Conservation (phyloP, 225 moss, liverwort and hornwort species). For the Pleurozium schreberi region DNA sequence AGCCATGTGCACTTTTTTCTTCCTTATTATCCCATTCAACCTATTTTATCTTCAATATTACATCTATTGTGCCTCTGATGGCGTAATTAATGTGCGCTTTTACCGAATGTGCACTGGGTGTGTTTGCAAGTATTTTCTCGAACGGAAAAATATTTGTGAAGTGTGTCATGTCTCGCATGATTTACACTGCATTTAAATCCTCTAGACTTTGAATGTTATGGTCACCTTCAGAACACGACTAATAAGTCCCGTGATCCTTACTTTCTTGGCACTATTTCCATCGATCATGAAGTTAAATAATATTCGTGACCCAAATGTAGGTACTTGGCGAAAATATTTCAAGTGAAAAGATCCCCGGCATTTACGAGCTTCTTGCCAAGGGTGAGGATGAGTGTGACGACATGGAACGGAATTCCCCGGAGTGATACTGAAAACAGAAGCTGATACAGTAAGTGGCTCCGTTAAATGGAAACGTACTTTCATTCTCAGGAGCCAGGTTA, state of each 20-base stretch:
- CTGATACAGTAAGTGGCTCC: not conserved
- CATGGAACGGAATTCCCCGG: not conserved
- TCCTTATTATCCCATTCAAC: not conserved
- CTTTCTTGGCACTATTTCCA: not conserved
- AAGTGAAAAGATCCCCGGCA: constrained; percentile 19
- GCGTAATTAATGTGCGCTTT: not conserved
- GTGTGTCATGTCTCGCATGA: not conserved
- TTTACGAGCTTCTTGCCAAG: constrained; percentile 20
- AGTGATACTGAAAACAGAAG: not conserved
- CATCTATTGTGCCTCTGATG: not conserved
- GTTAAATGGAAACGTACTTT: not conserved
- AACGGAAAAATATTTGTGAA: not conserved
- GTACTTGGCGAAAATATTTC: constrained; percentile 28
- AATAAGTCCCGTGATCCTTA: not conserved
- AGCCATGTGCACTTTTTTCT: not conserved
- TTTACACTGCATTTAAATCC: not conserved
- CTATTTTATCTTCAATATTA: not conserved
- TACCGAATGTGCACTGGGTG: not conserved
- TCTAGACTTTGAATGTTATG: not conserved
- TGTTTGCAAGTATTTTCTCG: not conserved
- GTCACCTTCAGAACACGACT: not conserved
- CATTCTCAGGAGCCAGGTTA: not conserved
- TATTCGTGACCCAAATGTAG: not conserved
- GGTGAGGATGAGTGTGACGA: not conserved
- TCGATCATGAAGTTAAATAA: not conserved